Percentiles rank a stretch among this genome's conserved stretches.
phyloP scores from a whole-genome alignment of 225 moss, liverwort and hornwort genomes.

The Anthoceros angustus region DNA sequence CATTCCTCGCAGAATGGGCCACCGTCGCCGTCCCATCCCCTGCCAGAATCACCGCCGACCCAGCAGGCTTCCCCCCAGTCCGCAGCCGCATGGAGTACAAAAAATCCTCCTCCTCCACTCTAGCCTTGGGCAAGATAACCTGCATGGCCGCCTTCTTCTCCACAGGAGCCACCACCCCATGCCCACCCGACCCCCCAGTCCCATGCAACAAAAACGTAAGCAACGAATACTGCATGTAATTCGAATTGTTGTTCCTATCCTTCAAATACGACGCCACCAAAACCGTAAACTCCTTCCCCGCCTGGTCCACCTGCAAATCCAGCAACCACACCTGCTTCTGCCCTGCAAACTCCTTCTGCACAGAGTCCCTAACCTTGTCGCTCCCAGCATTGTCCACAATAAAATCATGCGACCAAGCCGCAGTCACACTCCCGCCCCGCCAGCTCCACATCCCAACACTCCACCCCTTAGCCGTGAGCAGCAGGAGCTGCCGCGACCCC shows the following conservation, averaged over 20 bases:
- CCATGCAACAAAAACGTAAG: slow-evolving; percentile 42
- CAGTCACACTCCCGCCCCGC: slow-evolving; percentile 32
- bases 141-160: slow-evolving; percentile 47
- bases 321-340: slow-evolving; percentile 81
- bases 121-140: slow-evolving; percentile 69
- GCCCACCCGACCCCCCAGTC: slow-evolving; percentile 22
- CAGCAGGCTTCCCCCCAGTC: slow-evolving; percentile 62
- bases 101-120: slow-evolving; percentile 66
- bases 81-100: slow-evolving; percentile 81
- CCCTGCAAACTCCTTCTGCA: slow-evolving; percentile 48
- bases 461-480: slow-evolving; percentile 56
- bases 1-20: slow-evolving; percentile 32
- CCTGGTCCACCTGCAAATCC: slow-evolving; percentile 66
- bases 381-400: slow-evolving; percentile 39
- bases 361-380: not conserved
- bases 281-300: slow-evolving; percentile 47
- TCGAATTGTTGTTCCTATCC: slow-evolving; percentile 41
- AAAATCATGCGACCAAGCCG: slow-evolving; percentile 63
- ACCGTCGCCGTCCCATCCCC: slow-evolving; percentile 80
- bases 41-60: slow-evolving; percentile 65
- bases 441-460: slow-evolving; percentile 82
- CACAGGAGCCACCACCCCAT: slow-evolving; percentile 5
- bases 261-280: slow-evolving; percentile 59
- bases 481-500: slow-evolving; percentile 43
- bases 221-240: slow-evolving; percentile 59